Base-by-base conservation (phyloP, 805 yeast genomes). In the Kuraishia capsulata region DNA sequence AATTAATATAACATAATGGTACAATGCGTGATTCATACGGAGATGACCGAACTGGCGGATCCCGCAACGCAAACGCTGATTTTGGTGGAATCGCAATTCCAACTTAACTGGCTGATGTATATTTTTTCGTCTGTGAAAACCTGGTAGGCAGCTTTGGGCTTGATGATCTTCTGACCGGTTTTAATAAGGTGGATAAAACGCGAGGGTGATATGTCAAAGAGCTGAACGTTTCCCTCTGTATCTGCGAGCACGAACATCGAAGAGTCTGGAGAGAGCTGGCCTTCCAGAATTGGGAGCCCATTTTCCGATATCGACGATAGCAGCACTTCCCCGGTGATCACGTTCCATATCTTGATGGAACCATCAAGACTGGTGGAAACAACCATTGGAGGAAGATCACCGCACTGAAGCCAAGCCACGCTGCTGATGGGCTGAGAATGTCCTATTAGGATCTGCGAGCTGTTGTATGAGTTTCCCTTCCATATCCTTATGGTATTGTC, bases 401-500 rank as follows among this genome's bases (percentile, higher is more conserved):
- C 14, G 2, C 56, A 43, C 42, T 61, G 47, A 37, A 80, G 38
- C 95, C 95, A 77, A 35, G 65, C 51, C 5, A 78, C 63, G 16
- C 63, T 68, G 2, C 76, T 62, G 6, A 79, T 64, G 20, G 85
- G 76, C 40, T 77, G 72, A 1, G 74, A 63, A 52, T 81, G 87
- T 0, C 78, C 80, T 5, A 51, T 40, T 29, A 75, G 51, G 4
- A 70, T 58, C 40, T 69, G 69, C 26, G 69, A 59, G 21, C 76
- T 69, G 42, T 73, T 73, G 19, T 73, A 59, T 24, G 77, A 71
- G 20, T 70, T 69, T 28, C 87, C 81, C 49, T 69, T 73, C 95
- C 96, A 89, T 17, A 87, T 64, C 47, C 85, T 72, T 6, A 88
- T 67, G 0, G 72, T 64, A 40, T 73, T 70, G 53, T 89, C 96